Evolutionary conservation across 768 basidiomycete species (phyloP).

Genomic region (Polyporus arcularius): DNA sequence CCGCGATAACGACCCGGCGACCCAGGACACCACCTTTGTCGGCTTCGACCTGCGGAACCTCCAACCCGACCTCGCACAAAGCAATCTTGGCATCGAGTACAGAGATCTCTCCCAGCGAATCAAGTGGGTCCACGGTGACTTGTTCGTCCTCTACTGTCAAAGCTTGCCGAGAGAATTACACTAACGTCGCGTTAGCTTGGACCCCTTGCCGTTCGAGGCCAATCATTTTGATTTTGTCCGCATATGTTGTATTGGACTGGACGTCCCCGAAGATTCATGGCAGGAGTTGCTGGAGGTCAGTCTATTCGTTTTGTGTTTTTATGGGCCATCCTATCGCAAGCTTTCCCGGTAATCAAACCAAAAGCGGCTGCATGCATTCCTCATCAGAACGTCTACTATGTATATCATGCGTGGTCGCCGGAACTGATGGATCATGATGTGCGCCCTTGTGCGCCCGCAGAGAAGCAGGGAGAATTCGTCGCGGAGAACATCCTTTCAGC

Average conservation of each 20-base stretch:
- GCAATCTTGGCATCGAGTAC: constrained; percentile 25
- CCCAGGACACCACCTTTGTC: constrained; percentile 49
- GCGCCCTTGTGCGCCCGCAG: neutral
- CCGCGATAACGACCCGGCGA: neutral
- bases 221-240: constrained; percentile 67
- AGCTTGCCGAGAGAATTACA: neutral
- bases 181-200: constrained; percentile 45
- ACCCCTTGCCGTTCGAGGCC: constrained; percentile 60
- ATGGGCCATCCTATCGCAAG: neutral
- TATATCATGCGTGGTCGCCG: neutral
- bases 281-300: constrained; percentile 63
- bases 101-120: constrained; percentile 49
- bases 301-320: neutral
- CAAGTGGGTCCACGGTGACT: constrained; percentile 67
- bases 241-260: constrained; percentile 63
- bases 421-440: neutral
- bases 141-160: constrained; percentile 42
- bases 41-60: constrained; percentile 59
- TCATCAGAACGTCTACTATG: no score
- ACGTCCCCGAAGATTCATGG: constrained; percentile 79
- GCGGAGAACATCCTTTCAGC: neutral
- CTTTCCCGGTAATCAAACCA: neutral
- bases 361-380: no score
- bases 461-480: neutral
- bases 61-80: constrained; percentile 51